These are phyloP conservation scores for Penicillium paradoxum DNA, from an alignment of 495 filamentous ascomycete species.

Conservation along the genomic window DNA sequence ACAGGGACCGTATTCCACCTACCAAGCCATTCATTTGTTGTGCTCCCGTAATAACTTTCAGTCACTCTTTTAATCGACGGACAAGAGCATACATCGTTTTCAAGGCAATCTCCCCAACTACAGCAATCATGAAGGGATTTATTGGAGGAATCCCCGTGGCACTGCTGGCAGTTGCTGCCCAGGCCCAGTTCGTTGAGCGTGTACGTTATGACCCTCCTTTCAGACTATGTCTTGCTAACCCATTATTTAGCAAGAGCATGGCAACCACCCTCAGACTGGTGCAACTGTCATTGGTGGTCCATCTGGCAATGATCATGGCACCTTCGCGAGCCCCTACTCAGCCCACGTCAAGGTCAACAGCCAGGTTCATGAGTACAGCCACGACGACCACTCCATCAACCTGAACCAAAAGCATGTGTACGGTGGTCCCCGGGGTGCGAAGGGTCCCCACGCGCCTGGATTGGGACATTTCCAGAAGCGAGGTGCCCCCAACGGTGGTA, in stretches of 20 bases:
- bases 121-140: conserved; percentile 37
- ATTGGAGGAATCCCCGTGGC: conserved; percentile 37
- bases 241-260: background rate
- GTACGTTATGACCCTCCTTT: conserved; percentile 8
- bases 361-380: conserved; percentile 21
- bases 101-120: conserved; percentile 9
- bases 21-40: conserved; percentile 22
- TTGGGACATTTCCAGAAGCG: background rate
- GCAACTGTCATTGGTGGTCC: conserved; percentile 22
- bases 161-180: conserved; percentile 34
- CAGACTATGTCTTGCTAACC: background rate
- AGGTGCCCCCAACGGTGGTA: conserved; percentile 5
- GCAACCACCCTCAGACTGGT: conserved; percentile 7
- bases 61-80: conserved; percentile 27
- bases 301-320: conserved; percentile 18
- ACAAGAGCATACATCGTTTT: conserved; percentile 7
- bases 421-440: background rate
- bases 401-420: conserved; percentile 21
- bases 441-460: background rate
- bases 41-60: conserved; percentile 14
- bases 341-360: conserved; percentile 18
- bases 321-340: conserved; percentile 12
- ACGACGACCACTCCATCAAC: conserved; percentile 29
- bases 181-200: conserved; percentile 26
- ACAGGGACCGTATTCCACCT: conserved; percentile 7